These are phyloP conservation scores for Claviceps sp. DNA, from an alignment of 2,329 filamentous ascomycete genomes.

Conservation along the genomic window DNA sequence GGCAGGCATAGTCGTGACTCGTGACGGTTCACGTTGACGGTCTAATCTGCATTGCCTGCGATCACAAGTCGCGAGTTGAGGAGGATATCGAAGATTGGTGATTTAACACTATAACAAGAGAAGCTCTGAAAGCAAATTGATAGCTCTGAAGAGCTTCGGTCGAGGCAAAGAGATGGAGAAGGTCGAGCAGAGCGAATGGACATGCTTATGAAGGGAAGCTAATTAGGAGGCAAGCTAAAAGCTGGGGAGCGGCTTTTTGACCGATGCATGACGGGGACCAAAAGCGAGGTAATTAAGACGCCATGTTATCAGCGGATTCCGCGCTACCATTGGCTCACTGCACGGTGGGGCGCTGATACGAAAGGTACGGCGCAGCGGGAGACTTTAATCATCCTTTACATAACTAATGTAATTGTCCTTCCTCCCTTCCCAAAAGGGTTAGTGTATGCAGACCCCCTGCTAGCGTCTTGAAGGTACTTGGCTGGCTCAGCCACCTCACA, in stretches of 20 bases:
- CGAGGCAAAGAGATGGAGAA: background rate
- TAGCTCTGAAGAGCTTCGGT: background rate
- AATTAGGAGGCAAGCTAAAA: no score
- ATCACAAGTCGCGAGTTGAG: background rate
- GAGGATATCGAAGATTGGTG: background rate
- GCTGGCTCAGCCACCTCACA: no score
- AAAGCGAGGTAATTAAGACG: background rate
- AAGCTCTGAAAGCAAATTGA: background rate
- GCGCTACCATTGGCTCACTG: background rate
- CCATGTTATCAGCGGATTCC: background rate
- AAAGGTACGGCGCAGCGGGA: no score
- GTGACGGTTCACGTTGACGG: slow-evolving; percentile 3
- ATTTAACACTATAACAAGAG: background rate
- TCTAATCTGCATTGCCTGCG: background rate
- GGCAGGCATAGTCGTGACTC: slow-evolving; percentile 25
- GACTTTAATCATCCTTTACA: no score
- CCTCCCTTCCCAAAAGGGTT: no score
- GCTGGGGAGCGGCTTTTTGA: background rate
- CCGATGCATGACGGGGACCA: background rate
- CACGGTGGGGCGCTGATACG: no score
- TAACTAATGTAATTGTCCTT: no score
- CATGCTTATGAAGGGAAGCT: background rate
- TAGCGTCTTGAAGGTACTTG: no score
- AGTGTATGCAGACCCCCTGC: no score
- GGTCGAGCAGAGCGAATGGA: background rate